A percentile compares a stretch with the other conserved stretches of the same genome.
Conservation (phyloP, 768 basidiomycete genomes). For the Termitomyces titanicus region DNA sequence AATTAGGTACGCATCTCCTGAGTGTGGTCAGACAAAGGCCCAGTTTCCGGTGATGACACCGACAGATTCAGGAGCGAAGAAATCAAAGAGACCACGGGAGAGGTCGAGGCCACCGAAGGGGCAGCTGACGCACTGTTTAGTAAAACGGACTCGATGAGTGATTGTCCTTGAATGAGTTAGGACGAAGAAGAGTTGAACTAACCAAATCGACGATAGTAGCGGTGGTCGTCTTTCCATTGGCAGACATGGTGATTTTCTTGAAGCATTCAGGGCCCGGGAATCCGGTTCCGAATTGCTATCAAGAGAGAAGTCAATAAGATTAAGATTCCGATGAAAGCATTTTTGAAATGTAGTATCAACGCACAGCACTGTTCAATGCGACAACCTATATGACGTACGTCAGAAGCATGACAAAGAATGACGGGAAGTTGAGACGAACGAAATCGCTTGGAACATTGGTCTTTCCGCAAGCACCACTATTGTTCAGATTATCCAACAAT, state of each 20-base stretch:
- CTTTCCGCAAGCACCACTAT: constrained; percentile 56
- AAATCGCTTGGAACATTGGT: constrained; percentile 36
- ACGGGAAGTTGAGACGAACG: constrained; percentile 26
- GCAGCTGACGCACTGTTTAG: constrained; percentile 56
- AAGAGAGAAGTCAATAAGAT: no score
- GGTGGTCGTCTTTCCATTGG: constrained; percentile 50
- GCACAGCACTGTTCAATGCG: constrained; percentile 41
- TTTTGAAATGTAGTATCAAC: constrained; percentile 2
- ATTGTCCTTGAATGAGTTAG: not conserved
- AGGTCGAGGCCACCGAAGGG: constrained; percentile 56
- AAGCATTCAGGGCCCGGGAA: constrained; percentile 70
- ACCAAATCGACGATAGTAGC: constrained; percentile 67
- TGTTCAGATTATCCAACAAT: not conserved
- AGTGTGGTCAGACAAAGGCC: no score
- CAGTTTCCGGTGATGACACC: no score
- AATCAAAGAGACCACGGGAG: constrained; percentile 48
- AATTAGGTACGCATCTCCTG: no score
- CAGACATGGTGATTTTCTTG: constrained; percentile 56
- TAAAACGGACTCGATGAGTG: not conserved
- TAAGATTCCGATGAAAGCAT: not conserved
- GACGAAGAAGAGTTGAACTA: not conserved
- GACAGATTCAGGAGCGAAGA: constrained; percentile 36
- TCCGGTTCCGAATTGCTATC: constrained; percentile 51
- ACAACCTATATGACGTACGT: constrained; percentile 38
- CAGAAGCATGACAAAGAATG: not conserved